A percentile compares a stretch with the other conserved stretches of the same genome.
Conservation (phyloP, 495 filamentous ascomycete genomes). For the Thozetella sp. region DNA sequence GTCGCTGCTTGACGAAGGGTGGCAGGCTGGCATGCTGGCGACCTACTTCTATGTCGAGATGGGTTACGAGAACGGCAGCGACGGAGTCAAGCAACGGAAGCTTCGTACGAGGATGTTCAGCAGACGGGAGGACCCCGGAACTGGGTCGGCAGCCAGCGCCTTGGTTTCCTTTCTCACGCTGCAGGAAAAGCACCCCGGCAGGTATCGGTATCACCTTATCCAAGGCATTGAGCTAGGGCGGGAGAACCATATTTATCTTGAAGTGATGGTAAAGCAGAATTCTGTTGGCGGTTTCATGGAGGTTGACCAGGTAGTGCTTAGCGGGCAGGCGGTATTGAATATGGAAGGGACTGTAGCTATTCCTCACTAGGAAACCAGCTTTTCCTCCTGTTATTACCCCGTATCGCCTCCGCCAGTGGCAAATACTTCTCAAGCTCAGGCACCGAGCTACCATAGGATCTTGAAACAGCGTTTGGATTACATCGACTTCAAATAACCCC, state of each 20-base stretch:
- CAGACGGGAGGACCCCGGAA: constrained; percentile 61
- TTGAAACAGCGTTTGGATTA: too few relatives aligned
- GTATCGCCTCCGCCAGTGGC: too few relatives aligned
- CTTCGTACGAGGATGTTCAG: constrained; percentile 34
- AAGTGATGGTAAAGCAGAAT: constrained; percentile 26
- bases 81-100: background rate
- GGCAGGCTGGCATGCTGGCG: background rate
- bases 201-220: constrained; percentile 47
- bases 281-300: constrained; percentile 2
- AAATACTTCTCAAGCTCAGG: too few relatives aligned
- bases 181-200: constrained; percentile 22
- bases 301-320: constrained; percentile 47
- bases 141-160: constrained; percentile 57
- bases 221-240: constrained; percentile 76
- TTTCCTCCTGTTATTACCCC: too few relatives aligned
- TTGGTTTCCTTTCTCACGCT: constrained; percentile 55
- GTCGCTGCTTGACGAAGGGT: background rate
- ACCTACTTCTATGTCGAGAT: background rate
- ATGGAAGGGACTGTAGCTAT: constrained; percentile 39
- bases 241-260: constrained; percentile 47
- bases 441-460: too few relatives aligned
- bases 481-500: too few relatives aligned
- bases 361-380: background rate
- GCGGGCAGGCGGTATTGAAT: constrained; percentile 51
- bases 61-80: background rate